Evolutionary conservation across 2,329 filamentous ascomycete genomes (phyloP), one percentile per base, ranked within the genome.

Genomic region (Trichoderma sp.): DNA sequence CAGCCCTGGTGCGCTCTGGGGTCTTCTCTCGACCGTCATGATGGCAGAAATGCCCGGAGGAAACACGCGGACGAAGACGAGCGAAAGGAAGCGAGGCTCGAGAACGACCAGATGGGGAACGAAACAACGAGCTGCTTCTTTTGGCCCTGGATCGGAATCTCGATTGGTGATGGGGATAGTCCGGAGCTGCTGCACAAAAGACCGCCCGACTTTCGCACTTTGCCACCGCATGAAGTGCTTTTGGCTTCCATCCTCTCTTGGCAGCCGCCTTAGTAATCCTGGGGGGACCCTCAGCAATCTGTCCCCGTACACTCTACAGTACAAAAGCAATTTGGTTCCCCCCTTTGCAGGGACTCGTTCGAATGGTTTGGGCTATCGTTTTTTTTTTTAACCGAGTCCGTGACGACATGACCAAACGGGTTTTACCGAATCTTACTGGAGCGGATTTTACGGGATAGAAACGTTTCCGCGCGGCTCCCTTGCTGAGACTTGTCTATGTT

Each of bases 341-440:
- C 63, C 63, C 63, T 69, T 69, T 69, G 66, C 66, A 69, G n/a
- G 66, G 65, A 26, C 57, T 69, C 34, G 43, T 51, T 51, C 53
- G 34, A 66, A 56, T 71, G 30, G 39, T 51, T 51, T 67, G 62
- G 62, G 15, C 30, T 21, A 67, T 58, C 62, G 36, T 36, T 57
- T 66, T 24, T 57, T 66, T 24, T 51, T 57, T 57, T 69, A 61
- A 36, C 57, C 66, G 66, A 69, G 66, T 69, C 24, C 28, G 66
- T 51, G 56, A 69, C 57, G 66, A 62, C 34, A 51, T 69, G 39
- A 39, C 26, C 15, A 11, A 62, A 24, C 26, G 24, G 43, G 60
- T 34, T 66, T 60, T 32, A 28, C 69, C 66, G 56, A 60, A 60
- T 43, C 56, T 69, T 21, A 51, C 56, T 51, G 28, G 39, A 56